Percentiles rank a stretch among this genome's conserved stretches.
phyloP scores from a whole-genome alignment of 176 grass and related monocot species.

The Aegilops umbellulata region DNA sequence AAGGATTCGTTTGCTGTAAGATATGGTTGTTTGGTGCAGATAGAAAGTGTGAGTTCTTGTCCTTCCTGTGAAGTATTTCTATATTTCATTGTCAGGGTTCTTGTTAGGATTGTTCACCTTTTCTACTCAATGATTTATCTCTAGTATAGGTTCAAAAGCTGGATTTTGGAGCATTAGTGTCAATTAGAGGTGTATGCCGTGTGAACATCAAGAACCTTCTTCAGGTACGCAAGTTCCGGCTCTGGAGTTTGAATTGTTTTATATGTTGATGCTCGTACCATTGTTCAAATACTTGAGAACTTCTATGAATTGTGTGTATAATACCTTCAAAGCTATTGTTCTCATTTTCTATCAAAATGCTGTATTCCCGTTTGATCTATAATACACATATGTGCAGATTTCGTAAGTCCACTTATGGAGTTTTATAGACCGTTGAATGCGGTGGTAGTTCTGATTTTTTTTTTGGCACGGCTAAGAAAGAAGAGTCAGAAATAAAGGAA shows the following conservation, averaged over 20 bases:
- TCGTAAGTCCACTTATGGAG: not conserved
- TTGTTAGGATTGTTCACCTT: conserved; percentile 11
- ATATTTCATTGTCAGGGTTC: conserved; percentile 17
- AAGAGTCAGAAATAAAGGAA: conserved; percentile 6
- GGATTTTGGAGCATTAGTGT: conserved; percentile 77
- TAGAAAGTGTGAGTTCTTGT: conserved; percentile 77
- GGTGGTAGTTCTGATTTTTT: conserved; percentile 8
- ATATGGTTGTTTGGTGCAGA: conserved; percentile 82
- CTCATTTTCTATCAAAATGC: not conserved
- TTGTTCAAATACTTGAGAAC: not conserved
- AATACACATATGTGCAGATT: not conserved
- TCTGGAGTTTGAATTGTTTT: conserved; percentile 10
- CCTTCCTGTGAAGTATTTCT: not conserved
- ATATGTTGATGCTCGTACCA: not conserved
- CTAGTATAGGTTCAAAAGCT: conserved; percentile 80
- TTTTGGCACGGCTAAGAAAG: not conserved
- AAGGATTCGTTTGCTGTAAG: conserved; percentile 76
- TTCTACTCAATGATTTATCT: conserved; percentile 37
- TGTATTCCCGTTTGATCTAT: not conserved
- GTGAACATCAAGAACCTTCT: conserved; percentile 78
- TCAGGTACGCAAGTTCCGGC: conserved; percentile 43
- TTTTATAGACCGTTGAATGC: not conserved
- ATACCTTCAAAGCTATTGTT: not conserved
- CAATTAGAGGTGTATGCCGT: conserved; percentile 83
- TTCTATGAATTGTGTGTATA: not conserved